phyloP scores from a whole-genome alignment of 2,329 filamentous ascomycete genomes.

The Gaeumannomyces sp. region DNA sequence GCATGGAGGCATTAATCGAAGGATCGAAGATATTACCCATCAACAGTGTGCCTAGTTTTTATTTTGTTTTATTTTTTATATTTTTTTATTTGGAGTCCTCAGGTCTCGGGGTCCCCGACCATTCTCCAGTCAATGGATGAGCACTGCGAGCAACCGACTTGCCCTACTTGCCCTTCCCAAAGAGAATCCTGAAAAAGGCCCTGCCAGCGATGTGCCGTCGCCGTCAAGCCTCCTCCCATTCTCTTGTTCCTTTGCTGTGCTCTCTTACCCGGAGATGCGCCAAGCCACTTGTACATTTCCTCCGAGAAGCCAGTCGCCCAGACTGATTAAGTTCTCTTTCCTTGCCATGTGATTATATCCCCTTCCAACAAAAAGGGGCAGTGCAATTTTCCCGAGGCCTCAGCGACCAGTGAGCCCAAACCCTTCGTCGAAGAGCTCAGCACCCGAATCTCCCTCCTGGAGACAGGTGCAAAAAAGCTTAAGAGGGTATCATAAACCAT shows the following conservation, averaged over 20 bases:
- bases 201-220: slow-evolving; percentile 1
- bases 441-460: slow-evolving; percentile 5
- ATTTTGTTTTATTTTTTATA: neutral
- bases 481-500: slow-evolving; percentile 8
- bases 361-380: slow-evolving; percentile 5
- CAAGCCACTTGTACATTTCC: slow-evolving; percentile 4
- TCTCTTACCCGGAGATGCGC: slow-evolving; percentile 3
- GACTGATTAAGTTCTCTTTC: slow-evolving; percentile 10
- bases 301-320: neutral
- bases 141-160: neutral
- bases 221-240: neutral
- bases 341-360: slow-evolving; percentile 4
- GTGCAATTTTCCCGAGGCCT: slow-evolving; percentile 7
- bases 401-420: slow-evolving; percentile 8
- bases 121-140: slow-evolving; percentile 3
- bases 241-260: slow-evolving; percentile 4
- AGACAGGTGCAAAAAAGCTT: slow-evolving; percentile 7
- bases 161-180: neutral
- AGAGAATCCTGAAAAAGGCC: slow-evolving; percentile 1
- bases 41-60: neutral
- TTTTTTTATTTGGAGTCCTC: slow-evolving; percentile 10
- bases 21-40: neutral
- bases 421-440: neutral
- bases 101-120: slow-evolving; percentile 8
- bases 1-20: too few relatives aligned